Conservation (phyloP, 2,329 filamentous ascomycete species). For the Lecanicillium sp. region DNA sequence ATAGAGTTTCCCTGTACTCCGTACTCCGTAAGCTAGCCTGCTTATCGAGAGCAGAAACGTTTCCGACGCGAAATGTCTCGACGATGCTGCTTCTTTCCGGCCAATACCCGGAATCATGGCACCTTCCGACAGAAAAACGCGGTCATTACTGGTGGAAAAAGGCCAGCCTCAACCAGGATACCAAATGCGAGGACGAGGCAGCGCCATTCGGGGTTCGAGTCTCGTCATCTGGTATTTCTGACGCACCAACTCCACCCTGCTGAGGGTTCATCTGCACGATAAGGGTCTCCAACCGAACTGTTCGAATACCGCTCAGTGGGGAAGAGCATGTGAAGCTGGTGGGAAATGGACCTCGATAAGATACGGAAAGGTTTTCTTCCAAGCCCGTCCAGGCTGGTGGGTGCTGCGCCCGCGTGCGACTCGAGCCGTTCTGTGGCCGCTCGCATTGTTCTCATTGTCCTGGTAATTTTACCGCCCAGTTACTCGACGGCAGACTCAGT, state of each 20-base stretch:
- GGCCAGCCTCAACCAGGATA: neutral
- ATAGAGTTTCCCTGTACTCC: neutral
- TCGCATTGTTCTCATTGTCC: too few relatives aligned
- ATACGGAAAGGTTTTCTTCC: neutral
- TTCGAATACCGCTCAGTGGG: slow-evolving; percentile 2
- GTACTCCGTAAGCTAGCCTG: too few relatives aligned
- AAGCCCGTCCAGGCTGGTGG: neutral
- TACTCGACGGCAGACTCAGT: too few relatives aligned
- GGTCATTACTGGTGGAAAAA: neutral
- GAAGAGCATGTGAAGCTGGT: slow-evolving; percentile 3
- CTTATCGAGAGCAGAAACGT: too few relatives aligned
- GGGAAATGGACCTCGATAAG: too few relatives aligned
- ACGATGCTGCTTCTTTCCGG: too few relatives aligned
- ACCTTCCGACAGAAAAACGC: too few relatives aligned
- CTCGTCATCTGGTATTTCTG: slow-evolving; percentile 10
- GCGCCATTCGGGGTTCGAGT: neutral
- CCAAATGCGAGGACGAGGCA: neutral
- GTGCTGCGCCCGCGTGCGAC: too few relatives aligned
- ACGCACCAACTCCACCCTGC: neutral
- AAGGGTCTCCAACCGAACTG: neutral
- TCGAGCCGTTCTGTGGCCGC: too few relatives aligned
- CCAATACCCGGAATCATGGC: too few relatives aligned
- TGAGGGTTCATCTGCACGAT: slow-evolving; percentile 2
- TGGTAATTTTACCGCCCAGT: too few relatives aligned
- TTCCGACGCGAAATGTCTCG: too few relatives aligned